Conservation (phyloP, 176 grass and related monocot species). For the Lolium perenne region DNA sequence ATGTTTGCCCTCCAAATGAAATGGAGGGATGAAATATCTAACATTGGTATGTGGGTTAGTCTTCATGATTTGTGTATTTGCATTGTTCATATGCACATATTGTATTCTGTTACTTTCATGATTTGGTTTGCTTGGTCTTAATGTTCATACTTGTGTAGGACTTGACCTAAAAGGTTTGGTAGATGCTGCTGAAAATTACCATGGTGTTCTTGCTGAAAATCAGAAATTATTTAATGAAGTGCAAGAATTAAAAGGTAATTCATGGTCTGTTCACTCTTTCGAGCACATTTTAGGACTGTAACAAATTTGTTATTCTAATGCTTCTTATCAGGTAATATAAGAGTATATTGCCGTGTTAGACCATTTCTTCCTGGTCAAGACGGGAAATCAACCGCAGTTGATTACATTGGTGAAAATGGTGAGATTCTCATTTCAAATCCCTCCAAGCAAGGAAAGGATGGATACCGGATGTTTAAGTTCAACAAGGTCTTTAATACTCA, state of each 20-base stretch:
- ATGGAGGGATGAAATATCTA: constrained; percentile 88
- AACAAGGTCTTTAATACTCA: constrained; percentile 81
- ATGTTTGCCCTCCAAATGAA: constrained; percentile 72
- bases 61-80: neutral
- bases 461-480: constrained; percentile 91
- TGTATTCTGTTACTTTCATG: neutral
- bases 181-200: constrained; percentile 93
- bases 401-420: constrained; percentile 95
- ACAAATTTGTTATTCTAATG: constrained; percentile 32
- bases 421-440: constrained; percentile 89
- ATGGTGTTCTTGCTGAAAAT: constrained; percentile 90
- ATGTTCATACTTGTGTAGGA: constrained; percentile 55
- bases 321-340: constrained; percentile 79
- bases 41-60: constrained; percentile 57
- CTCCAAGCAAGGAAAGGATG: constrained; percentile 93
- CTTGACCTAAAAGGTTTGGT: constrained; percentile 75
- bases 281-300: constrained; percentile 9
- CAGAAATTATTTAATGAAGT: constrained; percentile 95
- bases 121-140: constrained; percentile 2
- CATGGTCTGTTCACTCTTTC: neutral
- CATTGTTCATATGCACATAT: constrained; percentile 25
- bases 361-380: constrained; percentile 96
- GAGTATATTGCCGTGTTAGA: constrained; percentile 94
- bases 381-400: constrained; percentile 70
- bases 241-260: constrained; percentile 95